A percentile compares a stretch with the other conserved stretches of the same genome.
Evolutionary conservation across 73 alveolate genomes (phyloP).

Genomic region (Paramecium pentaurelia): DNA sequence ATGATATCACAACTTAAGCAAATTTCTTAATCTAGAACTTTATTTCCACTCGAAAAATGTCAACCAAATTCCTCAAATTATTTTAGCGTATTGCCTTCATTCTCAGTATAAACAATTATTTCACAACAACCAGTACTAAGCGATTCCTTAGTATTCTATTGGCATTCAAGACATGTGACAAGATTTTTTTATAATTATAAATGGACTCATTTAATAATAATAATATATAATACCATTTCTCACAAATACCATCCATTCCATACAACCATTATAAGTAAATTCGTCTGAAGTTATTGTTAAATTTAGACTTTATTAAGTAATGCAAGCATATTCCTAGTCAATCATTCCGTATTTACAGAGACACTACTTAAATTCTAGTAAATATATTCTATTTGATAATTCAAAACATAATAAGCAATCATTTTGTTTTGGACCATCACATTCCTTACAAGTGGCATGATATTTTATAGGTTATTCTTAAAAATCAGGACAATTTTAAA

Average conservation of each 20-base stretch:
- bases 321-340: neutral
- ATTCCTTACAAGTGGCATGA: neutral
- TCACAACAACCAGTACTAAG: neutral
- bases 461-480: neutral
- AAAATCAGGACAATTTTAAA: neutral
- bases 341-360: neutral
- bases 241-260: neutral
- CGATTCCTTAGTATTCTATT: neutral
- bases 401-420: neutral
- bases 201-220: neutral
- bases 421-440: neutral
- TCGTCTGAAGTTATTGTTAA: neutral
- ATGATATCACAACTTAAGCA: neutral
- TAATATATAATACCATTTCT: neutral
- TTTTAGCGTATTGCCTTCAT: neutral
- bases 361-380: neutral
- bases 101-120: neutral
- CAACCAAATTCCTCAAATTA: neutral
- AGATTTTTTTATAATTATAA: neutral
- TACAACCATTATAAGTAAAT: neutral
- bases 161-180: neutral
- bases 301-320: neutral
- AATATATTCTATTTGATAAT: neutral
- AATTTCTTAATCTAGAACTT: neutral
- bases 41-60: neutral